These are phyloP conservation scores for Fusarium hostae DNA, from an alignment of 2,329 filamentous ascomycete species.

Conservation along the genomic window DNA sequence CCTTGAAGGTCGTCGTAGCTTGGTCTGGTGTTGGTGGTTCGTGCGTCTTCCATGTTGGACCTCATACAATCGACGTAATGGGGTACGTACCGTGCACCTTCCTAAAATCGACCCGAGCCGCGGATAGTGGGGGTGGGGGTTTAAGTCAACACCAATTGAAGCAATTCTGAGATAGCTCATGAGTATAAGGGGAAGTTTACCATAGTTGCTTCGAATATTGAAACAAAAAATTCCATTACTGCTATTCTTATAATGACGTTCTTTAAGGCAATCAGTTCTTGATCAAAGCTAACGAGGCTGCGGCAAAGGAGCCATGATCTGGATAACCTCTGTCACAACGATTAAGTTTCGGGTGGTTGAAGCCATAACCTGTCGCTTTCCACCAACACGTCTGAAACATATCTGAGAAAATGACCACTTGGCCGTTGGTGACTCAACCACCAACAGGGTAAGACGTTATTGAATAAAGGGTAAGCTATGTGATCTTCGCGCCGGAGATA, in stretches of 20 bases:
- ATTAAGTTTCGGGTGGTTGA: neutral
- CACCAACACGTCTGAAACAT: neutral
- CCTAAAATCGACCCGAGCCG: conserved; percentile 26
- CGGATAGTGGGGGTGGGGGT: conserved; percentile 36
- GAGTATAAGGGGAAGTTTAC: too few relatives aligned
- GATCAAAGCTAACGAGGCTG: rapidly evolving
- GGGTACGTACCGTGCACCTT: conserved; percentile 37
- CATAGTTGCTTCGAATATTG: too few relatives aligned
- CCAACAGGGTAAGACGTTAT: neutral
- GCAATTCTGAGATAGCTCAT: too few relatives aligned
- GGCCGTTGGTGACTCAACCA: neutral
- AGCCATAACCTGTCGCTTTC: neutral
- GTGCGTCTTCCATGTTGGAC: conserved; percentile 22
- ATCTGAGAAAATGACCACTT: neutral
- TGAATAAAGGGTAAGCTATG: rapidly evolving
- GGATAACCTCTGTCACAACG: neutral
- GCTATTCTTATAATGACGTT: too few relatives aligned
- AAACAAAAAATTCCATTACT: too few relatives aligned
- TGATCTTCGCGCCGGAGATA: neutral
- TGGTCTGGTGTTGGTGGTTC: conserved; percentile 21
- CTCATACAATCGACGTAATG: conserved; percentile 34
- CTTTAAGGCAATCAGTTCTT: too few relatives aligned
- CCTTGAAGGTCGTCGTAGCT: conserved; percentile 32
- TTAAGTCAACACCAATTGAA: neutral
- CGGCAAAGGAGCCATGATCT: rapidly evolving